Conservation (phyloP, 495 filamentous ascomycete species). For the Achaetomiella virescens region DNA sequence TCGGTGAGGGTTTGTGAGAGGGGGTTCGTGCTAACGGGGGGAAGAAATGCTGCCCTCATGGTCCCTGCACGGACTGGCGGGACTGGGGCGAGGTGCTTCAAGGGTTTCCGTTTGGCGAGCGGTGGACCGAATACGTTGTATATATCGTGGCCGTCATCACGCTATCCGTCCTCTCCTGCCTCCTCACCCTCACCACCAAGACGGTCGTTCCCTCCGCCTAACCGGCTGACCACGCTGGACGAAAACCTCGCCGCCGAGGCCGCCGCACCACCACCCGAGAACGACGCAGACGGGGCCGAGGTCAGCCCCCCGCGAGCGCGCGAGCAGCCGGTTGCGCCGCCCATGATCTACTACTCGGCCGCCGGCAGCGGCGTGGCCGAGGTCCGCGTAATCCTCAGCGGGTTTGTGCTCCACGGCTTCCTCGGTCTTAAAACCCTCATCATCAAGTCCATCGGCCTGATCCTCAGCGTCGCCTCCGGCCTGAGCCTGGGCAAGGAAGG, state of each 20-base stretch:
- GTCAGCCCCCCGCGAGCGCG: constrained; percentile 32
- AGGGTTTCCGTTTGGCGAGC: constrained; percentile 45
- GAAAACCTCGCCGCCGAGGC: constrained; percentile 57
- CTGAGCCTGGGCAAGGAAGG: constrained; percentile 94
- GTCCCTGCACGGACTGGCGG: constrained; percentile 63
- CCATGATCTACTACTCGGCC: constrained; percentile 91
- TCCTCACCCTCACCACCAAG: constrained; percentile 78
- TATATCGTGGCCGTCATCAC: constrained; percentile 65
- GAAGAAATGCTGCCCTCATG: constrained; percentile 65
- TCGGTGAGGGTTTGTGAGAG: background rate
- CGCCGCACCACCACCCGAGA: constrained; percentile 32
- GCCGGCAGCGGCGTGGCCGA: constrained; percentile 96
- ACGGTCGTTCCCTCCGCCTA: constrained; percentile 87
- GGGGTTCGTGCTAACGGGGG: constrained; percentile 13
- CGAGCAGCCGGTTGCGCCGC: constrained; percentile 39
- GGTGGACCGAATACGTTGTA: constrained; percentile 66
- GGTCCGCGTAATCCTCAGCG: constrained; percentile 94
- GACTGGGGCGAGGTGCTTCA: constrained; percentile 68
- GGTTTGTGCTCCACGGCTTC: constrained; percentile 95
- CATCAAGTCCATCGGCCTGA: constrained; percentile 75
- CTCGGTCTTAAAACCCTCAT: constrained; percentile 82
- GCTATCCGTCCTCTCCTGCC: constrained; percentile 70
- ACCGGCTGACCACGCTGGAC: constrained; percentile 77
- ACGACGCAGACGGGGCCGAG: constrained; percentile 31
- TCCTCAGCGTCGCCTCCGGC: constrained; percentile 87